phyloP scores from a whole-genome alignment of 2,329 filamentous ascomycete genomes.

The Scorias spongiosa region DNA sequence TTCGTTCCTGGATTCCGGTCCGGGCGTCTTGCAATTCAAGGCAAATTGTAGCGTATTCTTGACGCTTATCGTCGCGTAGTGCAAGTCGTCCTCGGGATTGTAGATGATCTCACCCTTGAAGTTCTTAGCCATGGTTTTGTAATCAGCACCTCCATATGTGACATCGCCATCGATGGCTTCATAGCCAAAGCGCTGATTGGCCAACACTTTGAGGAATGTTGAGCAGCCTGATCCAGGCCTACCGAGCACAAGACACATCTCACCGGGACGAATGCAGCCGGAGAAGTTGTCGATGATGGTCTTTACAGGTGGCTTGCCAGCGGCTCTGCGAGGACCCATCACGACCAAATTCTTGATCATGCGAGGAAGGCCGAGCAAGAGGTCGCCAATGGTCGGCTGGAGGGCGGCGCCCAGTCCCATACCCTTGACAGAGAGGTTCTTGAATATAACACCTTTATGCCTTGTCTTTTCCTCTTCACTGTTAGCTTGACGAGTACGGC shows the following conservation, averaged over 20 bases:
- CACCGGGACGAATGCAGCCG: slow-evolving; percentile 55
- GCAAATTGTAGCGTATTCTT: slow-evolving; percentile 78
- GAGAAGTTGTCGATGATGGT: slow-evolving; percentile 56
- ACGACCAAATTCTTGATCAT: slow-evolving; percentile 36
- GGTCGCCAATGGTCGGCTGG: slow-evolving; percentile 45
- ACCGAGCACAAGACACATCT: slow-evolving; percentile 77
- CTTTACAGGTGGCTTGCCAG: slow-evolving; percentile 40
- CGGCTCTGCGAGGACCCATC: slow-evolving; percentile 25
- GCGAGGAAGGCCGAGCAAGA: slow-evolving; percentile 43
- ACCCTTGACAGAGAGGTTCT: slow-evolving; percentile 47
- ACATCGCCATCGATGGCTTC: slow-evolving; percentile 56
- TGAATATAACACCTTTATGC: slow-evolving; percentile 53
- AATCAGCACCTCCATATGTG: slow-evolving; percentile 57
- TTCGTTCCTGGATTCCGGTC: slow-evolving; percentile 48
- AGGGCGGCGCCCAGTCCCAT: slow-evolving; percentile 46
- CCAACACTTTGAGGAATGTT: slow-evolving; percentile 39
- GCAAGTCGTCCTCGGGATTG: slow-evolving; percentile 74
- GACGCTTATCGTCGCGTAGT: slow-evolving; percentile 73
- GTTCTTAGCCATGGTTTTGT: slow-evolving; percentile 50
- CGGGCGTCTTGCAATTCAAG: slow-evolving; percentile 68
- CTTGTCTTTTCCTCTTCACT: slow-evolving; percentile 56
- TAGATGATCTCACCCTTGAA: slow-evolving; percentile 76
- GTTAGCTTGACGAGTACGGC: slow-evolving; percentile 45
- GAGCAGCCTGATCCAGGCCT: slow-evolving; percentile 50
- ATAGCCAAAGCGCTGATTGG: slow-evolving; percentile 42